Percentiles rank a stretch among this genome's conserved stretches.
Evolutionary conservation across 2,329 filamentous ascomycete genomes (phyloP).

Genomic region (Nemania abortiva): DNA sequence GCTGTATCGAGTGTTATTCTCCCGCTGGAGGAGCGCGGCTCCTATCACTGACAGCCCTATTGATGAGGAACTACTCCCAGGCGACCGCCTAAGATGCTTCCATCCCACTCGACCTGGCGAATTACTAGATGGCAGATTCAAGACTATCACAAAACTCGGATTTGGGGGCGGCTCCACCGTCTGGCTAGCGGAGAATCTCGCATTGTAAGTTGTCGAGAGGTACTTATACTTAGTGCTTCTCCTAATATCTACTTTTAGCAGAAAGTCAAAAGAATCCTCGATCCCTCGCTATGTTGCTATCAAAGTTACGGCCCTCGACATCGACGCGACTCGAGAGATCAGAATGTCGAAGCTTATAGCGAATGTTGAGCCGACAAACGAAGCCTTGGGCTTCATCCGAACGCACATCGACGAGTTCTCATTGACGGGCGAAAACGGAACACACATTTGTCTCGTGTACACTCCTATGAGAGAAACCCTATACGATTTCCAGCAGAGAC

Average conservation of each 20-base stretch:
- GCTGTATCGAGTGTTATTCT: no score
- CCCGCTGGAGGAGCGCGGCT: no score
- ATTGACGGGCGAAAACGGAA: neutral
- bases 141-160: neutral
- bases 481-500: neutral
- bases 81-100: neutral
- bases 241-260: neutral
- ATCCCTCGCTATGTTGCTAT: neutral
- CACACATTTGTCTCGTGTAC: neutral
- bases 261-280: neutral
- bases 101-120: constrained; percentile 1
- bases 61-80: neutral
- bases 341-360: neutral
- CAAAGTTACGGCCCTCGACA: neutral
- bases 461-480: constrained; percentile 1
- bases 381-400: neutral
- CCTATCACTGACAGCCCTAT: neutral
- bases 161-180: constrained; percentile 5
- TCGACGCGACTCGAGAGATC: neutral
- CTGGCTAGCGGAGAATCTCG: constrained; percentile 10
- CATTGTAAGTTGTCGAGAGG: neutral
- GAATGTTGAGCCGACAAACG: neutral
- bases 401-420: neutral
- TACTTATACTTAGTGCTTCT: neutral
- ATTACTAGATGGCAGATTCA: constrained; percentile 2